Evolutionary conservation across 352 stramenopile species (phyloP).

Genomic region (Phytopythium mirpurense): DNA sequence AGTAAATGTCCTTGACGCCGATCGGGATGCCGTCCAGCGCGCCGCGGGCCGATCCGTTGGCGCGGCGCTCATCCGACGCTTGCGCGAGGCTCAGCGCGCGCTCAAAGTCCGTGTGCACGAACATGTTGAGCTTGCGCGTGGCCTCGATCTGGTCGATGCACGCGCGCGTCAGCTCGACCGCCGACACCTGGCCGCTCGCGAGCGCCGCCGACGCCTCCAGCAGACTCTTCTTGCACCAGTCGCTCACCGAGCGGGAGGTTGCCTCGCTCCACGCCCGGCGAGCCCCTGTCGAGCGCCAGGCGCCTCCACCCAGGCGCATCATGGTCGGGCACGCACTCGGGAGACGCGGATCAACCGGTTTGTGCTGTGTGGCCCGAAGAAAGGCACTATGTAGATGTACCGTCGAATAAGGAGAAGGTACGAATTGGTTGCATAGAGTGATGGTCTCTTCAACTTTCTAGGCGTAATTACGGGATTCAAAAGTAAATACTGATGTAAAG

Average conservation of each 20-base stretch:
- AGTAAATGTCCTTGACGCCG: conserved; percentile 96
- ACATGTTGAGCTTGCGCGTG: conserved; percentile 75
- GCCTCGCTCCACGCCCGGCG: conserved; percentile 3
- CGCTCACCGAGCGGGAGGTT: conserved; percentile 23
- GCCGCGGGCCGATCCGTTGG: conserved; percentile 29
- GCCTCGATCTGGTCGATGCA: conserved; percentile 75
- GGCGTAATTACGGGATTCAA: conserved; percentile 14
- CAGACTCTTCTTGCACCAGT: conserved; percentile 63
- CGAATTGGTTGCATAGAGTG: neutral
- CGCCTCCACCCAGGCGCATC: conserved; percentile 11
- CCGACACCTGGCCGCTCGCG: conserved; percentile 34
- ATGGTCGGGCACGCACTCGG: no score
- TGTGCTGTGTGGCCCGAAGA: conserved; percentile 3
- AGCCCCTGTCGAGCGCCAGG: neutral
- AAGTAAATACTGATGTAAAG: neutral
- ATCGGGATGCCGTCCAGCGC: conserved; percentile 94
- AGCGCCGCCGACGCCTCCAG: conserved; percentile 48
- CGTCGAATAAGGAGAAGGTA: neutral
- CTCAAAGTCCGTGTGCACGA: conserved; percentile 69
- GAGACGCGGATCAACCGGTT: no score
- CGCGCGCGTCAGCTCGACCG: conserved; percentile 53
- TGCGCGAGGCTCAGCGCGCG: conserved; percentile 58
- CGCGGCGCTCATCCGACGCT: conserved; percentile 74
- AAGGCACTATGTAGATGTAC: neutral
- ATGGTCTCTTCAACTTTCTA: conserved; percentile 1